A percentile compares a stretch with the other conserved stretches of the same genome.
Conservation (phyloP, 148 eudicot species). For the Bassia scoparia region DNA sequence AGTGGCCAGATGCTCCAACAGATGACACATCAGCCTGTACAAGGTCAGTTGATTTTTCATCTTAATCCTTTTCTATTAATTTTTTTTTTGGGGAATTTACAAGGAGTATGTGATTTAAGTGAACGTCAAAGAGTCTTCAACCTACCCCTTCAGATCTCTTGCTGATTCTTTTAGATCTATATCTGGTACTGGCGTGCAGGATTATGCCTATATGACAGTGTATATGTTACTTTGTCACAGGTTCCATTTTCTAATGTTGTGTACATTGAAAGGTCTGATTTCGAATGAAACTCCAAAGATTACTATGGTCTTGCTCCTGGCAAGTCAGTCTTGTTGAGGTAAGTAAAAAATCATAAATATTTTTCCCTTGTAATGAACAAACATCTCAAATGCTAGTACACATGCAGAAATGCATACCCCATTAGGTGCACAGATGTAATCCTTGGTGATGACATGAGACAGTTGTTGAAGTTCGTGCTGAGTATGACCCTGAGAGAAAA, state of each 20-base stretch:
- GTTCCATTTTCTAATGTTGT: constrained; percentile 82
- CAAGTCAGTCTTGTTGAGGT: constrained; percentile 85
- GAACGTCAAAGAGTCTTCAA: not conserved
- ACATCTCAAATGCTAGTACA: not conserved
- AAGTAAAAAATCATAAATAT: constrained; percentile 1
- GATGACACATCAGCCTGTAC: constrained; percentile 70
- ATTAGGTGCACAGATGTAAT: constrained; percentile 87
- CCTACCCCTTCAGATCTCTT: not conserved
- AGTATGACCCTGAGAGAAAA: constrained; percentile 82
- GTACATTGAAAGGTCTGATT: constrained; percentile 89
- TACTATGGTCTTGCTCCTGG: constrained; percentile 97
- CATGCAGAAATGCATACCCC: constrained; percentile 79
- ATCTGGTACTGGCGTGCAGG: not conserved
- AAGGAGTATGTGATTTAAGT: not conserved
- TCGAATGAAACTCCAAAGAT: constrained; percentile 89
- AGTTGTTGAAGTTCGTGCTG: constrained; percentile 75
- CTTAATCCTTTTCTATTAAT: not conserved
- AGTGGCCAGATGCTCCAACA: constrained; percentile 88
- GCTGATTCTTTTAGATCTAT: not conserved
- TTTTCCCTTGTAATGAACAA: not conserved
- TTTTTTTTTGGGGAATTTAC: not conserved
- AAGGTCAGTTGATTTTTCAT: constrained; percentile 47
- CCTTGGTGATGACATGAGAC: constrained; percentile 78
- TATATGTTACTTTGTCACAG: constrained; percentile 28
- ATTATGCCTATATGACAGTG: constrained; percentile 1